These are phyloP conservation scores for Stagonosporopsis rhizophila DNA, from an alignment of 2,329 filamentous ascomycete genomes.

Conservation along the genomic window DNA sequence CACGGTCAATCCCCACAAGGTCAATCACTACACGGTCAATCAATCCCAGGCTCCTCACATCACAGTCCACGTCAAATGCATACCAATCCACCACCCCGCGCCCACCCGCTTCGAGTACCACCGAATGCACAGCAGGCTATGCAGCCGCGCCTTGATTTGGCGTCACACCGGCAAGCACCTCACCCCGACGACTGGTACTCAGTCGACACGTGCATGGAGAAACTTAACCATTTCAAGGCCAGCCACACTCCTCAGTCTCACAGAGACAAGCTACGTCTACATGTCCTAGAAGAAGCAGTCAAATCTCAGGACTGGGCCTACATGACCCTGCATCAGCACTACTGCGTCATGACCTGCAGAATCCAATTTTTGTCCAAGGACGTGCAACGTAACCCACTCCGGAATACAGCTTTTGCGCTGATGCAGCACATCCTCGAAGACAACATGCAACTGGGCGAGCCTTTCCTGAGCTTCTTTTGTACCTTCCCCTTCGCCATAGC, in stretches of 20 bases:
- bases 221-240: constrained; percentile 16
- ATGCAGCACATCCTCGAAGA: constrained; percentile 55
- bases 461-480: constrained; percentile 55
- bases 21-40: neutral
- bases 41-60: neutral
- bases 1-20: neutral
- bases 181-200: constrained; percentile 23
- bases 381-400: constrained; percentile 44
- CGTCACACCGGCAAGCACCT: neutral
- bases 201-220: constrained; percentile 11
- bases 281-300: constrained; percentile 47
- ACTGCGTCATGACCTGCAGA: constrained; percentile 32
- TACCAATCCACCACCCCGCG: neutral
- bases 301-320: constrained; percentile 36
- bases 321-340: constrained; percentile 41
- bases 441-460: constrained; percentile 53
- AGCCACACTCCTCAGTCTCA: neutral
- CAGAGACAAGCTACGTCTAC: constrained; percentile 26
- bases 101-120: neutral
- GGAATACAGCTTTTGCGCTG: constrained; percentile 42
- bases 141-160: neutral
- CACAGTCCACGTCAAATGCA: too few relatives aligned
- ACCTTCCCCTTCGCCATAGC: constrained; percentile 55
- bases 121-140: neutral
- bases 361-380: constrained; percentile 50